Evolutionary conservation across 805 yeast species (phyloP).

Genomic region (Clavispora fructus): DNA sequence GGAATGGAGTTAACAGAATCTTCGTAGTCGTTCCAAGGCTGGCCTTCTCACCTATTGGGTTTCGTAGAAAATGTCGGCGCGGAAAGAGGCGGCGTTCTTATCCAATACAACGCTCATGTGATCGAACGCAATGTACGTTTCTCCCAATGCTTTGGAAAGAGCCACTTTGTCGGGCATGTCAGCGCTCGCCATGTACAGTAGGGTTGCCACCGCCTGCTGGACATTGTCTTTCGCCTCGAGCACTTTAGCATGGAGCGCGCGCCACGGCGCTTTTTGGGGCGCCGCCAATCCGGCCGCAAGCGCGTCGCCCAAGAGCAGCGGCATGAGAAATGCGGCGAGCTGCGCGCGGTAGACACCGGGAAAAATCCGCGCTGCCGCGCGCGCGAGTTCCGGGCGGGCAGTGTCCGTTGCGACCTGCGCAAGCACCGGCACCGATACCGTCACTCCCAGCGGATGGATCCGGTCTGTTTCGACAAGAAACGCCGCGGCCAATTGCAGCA

Average conservation of each 20-base stretch:
- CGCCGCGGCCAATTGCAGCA: not conserved
- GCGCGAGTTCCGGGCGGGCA: not conserved
- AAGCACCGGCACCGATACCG: not conserved
- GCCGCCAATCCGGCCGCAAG: not conserved
- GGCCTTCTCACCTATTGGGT: too few species aligned
- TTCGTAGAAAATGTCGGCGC: constrained; percentile 21
- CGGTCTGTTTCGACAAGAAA: not conserved
- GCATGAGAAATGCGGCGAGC: not conserved
- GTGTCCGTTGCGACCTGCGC: not conserved
- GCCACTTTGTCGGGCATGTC: constrained; percentile 15
- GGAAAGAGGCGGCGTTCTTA: constrained; percentile 16
- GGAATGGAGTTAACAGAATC: too few species aligned
- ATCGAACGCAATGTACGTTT: constrained; percentile 19
- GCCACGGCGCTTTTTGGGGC: not conserved
- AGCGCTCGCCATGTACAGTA: constrained; percentile 8
- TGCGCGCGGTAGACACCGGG: not conserved
- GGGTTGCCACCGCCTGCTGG: constrained; percentile 17
- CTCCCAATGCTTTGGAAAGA: constrained; percentile 18
- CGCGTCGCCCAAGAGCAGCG: not conserved
- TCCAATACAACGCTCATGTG: constrained; percentile 17
- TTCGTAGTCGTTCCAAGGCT: too few species aligned
- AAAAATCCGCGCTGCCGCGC: not conserved
- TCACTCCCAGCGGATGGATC: too few species aligned
- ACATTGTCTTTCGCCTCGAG: constrained; percentile 13
- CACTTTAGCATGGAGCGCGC: constrained; percentile 1